Evolutionary conservation across 352 stramenopile genomes (phyloP), one percentile per base, ranked within the genome.

Genomic region (Phytophthora cryptogea): DNA sequence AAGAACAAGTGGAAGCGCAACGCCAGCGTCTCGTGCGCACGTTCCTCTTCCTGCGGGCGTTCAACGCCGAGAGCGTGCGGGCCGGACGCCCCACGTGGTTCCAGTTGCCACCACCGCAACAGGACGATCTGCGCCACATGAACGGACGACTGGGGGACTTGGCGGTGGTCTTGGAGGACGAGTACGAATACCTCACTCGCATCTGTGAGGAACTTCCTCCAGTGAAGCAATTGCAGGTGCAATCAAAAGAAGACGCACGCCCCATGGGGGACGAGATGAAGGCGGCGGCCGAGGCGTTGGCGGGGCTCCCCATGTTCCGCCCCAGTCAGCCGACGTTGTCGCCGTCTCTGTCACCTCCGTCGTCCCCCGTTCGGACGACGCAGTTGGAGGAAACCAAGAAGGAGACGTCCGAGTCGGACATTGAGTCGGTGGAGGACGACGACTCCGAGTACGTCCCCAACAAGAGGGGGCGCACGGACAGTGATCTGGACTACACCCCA

Each of bases 241-340:
- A 54, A 23, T 23, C 20, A 23, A 23, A 23, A 3, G 20, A 23
- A 23, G 20, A 23, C 20, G 20, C 20, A 17, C 46, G 30, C 6
- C 55, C 47, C 6, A 59, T 70, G 56, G 52, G 16, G 3, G 63
- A 66, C n/a, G 69, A 78, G 37, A 72, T 78, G 61, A 71, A 69
- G 16, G 66, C 57, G 13, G 68, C 59, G 6, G 69, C 69, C 1
- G 69, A 78, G 36, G 66, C 69, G 6, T 33, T 78, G 28, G 69
- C 69, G 5, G 69, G 69, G 7, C 43, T 78, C 27, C 69, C 69
- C 1, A 78, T 70, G 49, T 64, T 74, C 36, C 42, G 52, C 4
- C 16, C 54, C 10, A 54, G 23, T 6, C 48, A 27, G 17, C 52
- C 59, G 6, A 59, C 31, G 2, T 31, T 66, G 47, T 67, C 60